Percentiles rank a stretch among this genome's conserved stretches.
phyloP scores from a whole-genome alignment of 2,329 filamentous ascomycete genomes.

The Fusarium albidum region DNA sequence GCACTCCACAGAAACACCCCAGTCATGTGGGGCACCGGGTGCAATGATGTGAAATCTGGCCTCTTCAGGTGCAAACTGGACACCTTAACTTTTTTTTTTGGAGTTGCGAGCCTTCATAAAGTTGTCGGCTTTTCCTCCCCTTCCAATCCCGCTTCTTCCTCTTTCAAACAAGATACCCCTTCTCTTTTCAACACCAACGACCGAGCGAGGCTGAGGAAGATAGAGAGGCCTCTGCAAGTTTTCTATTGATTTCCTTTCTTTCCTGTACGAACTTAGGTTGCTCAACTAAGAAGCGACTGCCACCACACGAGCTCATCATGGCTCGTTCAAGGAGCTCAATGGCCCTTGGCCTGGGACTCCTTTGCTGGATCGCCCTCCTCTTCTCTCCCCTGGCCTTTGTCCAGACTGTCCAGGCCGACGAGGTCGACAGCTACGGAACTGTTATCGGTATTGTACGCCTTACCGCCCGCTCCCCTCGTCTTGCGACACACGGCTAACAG shows the following conservation, averaged over 20 bases:
- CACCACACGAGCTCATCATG: constrained; percentile 48
- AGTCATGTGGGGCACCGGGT: constrained; percentile 44
- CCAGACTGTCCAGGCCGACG: constrained; percentile 76
- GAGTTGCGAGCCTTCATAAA: constrained; percentile 46
- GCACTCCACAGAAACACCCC: constrained; percentile 33
- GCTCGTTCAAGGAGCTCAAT: constrained; percentile 71
- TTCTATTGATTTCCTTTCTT: constrained; percentile 35
- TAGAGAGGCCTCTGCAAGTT: constrained; percentile 34
- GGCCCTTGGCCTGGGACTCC: constrained; percentile 83
- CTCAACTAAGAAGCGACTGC: constrained; percentile 31
- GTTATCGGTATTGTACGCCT: constrained; percentile 86
- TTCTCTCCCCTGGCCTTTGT: constrained; percentile 89
- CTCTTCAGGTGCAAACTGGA: constrained; percentile 55
- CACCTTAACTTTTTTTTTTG: constrained; percentile 52
- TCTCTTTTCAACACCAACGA: constrained; percentile 35
- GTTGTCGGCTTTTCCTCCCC: constrained; percentile 41
- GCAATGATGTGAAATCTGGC: constrained; percentile 56
- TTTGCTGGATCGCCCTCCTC: constrained; percentile 91
- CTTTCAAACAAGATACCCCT: constrained; percentile 43
- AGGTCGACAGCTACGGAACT: constrained; percentile 82
- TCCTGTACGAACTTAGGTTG: constrained; percentile 34
- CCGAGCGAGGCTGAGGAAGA: constrained; percentile 43
- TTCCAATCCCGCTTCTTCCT: constrained; percentile 41
- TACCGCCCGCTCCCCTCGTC: neutral
- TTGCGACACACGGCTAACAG: constrained; percentile 24